Evolutionary conservation across 306 rosid species (phyloP).

Genomic region (Cicer yamashitae): DNA sequence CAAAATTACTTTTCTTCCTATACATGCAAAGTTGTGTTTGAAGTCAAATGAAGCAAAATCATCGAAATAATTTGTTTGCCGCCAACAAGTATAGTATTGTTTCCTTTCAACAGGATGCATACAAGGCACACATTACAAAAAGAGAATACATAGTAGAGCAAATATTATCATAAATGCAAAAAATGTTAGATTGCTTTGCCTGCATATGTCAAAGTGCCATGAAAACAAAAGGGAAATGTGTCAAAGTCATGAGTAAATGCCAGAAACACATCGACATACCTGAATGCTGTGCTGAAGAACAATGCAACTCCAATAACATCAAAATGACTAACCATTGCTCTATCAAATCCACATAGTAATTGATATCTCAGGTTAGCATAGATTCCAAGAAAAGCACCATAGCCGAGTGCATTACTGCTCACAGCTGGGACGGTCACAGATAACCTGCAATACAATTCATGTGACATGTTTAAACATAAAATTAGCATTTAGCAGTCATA

Average conservation of each 20-base stretch:
- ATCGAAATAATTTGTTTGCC: background rate
- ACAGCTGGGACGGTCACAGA: conserved; percentile 87
- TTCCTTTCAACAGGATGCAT: conserved; percentile 30
- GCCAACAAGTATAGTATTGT: background rate
- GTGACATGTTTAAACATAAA: conserved; percentile 14
- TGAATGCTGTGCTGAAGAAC: conserved; percentile 82
- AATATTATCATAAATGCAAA: background rate
- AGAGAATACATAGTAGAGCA: background rate
- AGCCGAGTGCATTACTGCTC: conserved; percentile 85
- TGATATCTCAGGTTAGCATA: conserved; percentile 96
- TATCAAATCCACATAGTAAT: conserved; percentile 88
- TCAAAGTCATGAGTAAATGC: conserved; percentile 16
- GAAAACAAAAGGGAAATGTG: conserved; percentile 9
- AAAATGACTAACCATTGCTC: conserved; percentile 80
- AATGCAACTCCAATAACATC: conserved; percentile 94
- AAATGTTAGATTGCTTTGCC: background rate
- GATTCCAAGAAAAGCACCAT: conserved; percentile 97
- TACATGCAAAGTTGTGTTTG: background rate
- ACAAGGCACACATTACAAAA: background rate
- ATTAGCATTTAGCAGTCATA: conserved; percentile 37
- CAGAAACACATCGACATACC: conserved; percentile 52
- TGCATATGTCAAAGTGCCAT: background rate
- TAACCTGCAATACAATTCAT: conserved; percentile 62
- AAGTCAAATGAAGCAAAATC: conserved; percentile 18
- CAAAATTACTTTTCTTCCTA: conserved; percentile 28